phyloP scores from a whole-genome alignment of 2,329 filamentous ascomycete species.

The Exserohilum rostratum region DNA sequence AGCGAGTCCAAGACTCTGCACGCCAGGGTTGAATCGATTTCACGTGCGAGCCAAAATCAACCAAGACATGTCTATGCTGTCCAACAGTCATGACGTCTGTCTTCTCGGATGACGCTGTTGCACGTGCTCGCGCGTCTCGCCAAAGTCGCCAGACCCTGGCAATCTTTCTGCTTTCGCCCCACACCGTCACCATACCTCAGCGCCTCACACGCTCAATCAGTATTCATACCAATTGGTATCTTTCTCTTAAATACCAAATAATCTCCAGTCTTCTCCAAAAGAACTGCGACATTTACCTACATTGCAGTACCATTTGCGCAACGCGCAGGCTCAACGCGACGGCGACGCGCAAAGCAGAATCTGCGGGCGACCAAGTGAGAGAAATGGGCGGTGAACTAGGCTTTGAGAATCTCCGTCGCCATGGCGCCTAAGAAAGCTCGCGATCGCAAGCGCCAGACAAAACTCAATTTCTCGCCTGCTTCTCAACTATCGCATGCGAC shows the following conservation, averaged over 20 bases:
- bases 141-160: conserved; percentile 3
- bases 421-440: conserved; percentile 36
- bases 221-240: neutral
- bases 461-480: conserved; percentile 52
- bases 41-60: too few species aligned
- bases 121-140: conserved; percentile 18
- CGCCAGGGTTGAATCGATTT: too few species aligned
- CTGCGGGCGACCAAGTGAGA: neutral
- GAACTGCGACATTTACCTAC: neutral
- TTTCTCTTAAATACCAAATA: neutral
- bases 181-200: conserved; percentile 2
- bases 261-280: neutral
- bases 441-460: conserved; percentile 47
- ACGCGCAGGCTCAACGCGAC: conserved; percentile 10
- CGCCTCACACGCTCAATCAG: neutral
- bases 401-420: neutral
- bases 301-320: neutral
- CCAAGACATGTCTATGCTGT: too few species aligned
- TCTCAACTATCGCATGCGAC: conserved; percentile 49
- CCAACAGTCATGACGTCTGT: too few species aligned
- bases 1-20: too few species aligned
- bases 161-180: conserved; percentile 12
- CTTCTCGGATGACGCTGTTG: conserved; percentile 4
- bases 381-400: conserved; percentile 2
- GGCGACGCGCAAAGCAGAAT: conserved; percentile 1